Conservation (phyloP, 208 protist genomes). For the Trypanosoma cruzi region DNA sequence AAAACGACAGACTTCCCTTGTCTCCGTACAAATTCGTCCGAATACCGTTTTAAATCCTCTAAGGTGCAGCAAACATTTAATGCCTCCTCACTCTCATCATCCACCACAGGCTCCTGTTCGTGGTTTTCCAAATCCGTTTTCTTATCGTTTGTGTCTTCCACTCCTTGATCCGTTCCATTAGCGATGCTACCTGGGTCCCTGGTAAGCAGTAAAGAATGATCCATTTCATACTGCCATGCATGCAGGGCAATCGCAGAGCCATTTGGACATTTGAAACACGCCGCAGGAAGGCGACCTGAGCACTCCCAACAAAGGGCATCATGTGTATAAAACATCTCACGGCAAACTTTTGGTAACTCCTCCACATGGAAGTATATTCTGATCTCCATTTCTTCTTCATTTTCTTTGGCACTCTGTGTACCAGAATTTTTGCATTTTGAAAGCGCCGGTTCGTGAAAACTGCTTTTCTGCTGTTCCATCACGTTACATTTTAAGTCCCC, state of each 20-base stretch:
- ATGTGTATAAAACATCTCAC: constrained; percentile 16
- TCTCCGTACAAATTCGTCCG: constrained; percentile 15
- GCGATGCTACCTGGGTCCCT: not conserved
- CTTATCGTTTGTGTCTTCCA: not conserved
- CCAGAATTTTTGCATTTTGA: not conserved
- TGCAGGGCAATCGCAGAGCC: constrained; percentile 57
- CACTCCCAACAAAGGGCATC: constrained; percentile 82
- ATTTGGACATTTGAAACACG: constrained; percentile 37
- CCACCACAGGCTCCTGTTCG: not conserved
- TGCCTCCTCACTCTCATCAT: not conserved
- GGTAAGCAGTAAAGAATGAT: constrained; percentile 28
- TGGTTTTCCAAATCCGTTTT: not conserved
- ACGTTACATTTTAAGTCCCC: constrained; percentile 56
- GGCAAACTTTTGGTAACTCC: constrained; percentile 17
- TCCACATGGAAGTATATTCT: constrained; percentile 15
- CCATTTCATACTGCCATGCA: constrained; percentile 70
- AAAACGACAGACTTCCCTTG: constrained; percentile 33
- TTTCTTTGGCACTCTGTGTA: not conserved
- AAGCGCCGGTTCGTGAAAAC: not conserved
- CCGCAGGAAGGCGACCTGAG: constrained; percentile 44
- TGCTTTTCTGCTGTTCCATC: constrained; percentile 3
- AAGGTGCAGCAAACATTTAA: constrained; percentile 4
- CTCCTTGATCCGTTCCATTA: not conserved
- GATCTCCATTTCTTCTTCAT: too few relatives aligned
- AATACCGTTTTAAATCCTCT: not conserved